Evolutionary conservation across 1,139 yeast species (phyloP).

Genomic region (Pichia sp.): DNA sequence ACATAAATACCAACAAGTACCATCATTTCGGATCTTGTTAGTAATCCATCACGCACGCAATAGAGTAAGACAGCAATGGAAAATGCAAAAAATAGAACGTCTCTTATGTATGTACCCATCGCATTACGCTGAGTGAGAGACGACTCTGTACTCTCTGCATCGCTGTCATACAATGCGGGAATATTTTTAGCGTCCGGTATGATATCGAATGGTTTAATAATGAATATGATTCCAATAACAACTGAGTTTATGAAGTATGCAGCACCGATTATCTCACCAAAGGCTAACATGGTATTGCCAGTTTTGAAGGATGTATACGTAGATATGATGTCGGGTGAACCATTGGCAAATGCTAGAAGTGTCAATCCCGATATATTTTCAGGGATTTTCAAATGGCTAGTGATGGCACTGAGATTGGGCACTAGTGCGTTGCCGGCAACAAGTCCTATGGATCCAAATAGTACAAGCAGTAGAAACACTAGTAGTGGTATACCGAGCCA

Average conservation of each 20-base stretch:
- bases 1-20: slow-evolving; percentile 45
- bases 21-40: slow-evolving; percentile 40
- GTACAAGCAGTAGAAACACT: slow-evolving; percentile 23
- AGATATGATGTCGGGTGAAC: slow-evolving; percentile 51
- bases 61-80: slow-evolving; percentile 38
- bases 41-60: slow-evolving; percentile 37
- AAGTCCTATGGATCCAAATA: slow-evolving; percentile 41
- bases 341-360: slow-evolving; percentile 52
- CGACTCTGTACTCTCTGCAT: slow-evolving; percentile 5
- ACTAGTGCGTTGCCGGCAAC: slow-evolving; percentile 51
- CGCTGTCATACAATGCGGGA: not conserved
- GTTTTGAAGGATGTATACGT: slow-evolving; percentile 46
- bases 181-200: slow-evolving; percentile 7
- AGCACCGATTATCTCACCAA: slow-evolving; percentile 53
- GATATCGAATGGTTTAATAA: slow-evolving; percentile 44
- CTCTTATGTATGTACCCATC: slow-evolving; percentile 42
- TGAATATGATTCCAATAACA: slow-evolving; percentile 44
- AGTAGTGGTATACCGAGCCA: slow-evolving; percentile 20
- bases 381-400: slow-evolving; percentile 40
- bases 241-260: slow-evolving; percentile 47
- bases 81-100: slow-evolving; percentile 42
- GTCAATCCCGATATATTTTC: slow-evolving; percentile 56
- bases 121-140: slow-evolving; percentile 17
- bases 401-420: slow-evolving; percentile 47
- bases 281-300: slow-evolving; percentile 42